Evolutionary conservation across 208 protist species (phyloP).

Genomic region (Trypanosoma lewisi): DNA sequence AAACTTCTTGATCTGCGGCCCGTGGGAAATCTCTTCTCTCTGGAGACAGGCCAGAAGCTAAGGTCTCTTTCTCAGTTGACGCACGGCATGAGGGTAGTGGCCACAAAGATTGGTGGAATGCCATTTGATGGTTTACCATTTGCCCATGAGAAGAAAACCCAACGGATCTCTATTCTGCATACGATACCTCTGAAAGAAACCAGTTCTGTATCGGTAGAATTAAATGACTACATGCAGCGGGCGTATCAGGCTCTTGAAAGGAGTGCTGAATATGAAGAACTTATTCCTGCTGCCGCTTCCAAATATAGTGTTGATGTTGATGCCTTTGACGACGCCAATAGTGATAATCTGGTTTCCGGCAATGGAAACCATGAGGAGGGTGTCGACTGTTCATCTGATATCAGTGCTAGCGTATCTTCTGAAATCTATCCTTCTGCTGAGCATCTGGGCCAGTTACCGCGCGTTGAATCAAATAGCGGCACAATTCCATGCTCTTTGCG

Average conservation of each 20-base stretch:
- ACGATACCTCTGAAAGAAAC: not conserved
- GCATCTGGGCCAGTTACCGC: not conserved
- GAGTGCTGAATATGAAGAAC: not conserved
- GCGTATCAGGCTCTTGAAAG: conserved; percentile 17
- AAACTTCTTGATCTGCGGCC: conserved; percentile 22
- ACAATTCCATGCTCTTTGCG: conserved; percentile 1
- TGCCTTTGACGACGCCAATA: not conserved
- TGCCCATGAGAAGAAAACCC: not conserved
- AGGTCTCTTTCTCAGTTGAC: conserved; percentile 6
- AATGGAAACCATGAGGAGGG: not conserved
- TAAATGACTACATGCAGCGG: conserved; percentile 25
- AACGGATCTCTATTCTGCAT: not conserved
- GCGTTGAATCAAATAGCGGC: not conserved
- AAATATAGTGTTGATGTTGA: not conserved
- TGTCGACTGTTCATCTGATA: conserved; percentile 2
- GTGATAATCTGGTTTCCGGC: not conserved
- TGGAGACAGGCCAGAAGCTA: conserved; percentile 12
- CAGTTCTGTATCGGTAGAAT: not conserved
- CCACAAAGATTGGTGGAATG: conserved; percentile 15
- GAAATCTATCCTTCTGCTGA: not conserved
- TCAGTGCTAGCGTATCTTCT: conserved; percentile 12
- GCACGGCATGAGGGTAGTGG: conserved; percentile 18
- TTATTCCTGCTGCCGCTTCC: too few relatives aligned
- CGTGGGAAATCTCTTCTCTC: conserved; percentile 22
- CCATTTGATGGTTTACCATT: not conserved